A percentile compares a stretch with the other conserved stretches of the same genome.
Evolutionary conservation across 768 basidiomycete genomes (phyloP).

Genomic region (Suillus plorans): DNA sequence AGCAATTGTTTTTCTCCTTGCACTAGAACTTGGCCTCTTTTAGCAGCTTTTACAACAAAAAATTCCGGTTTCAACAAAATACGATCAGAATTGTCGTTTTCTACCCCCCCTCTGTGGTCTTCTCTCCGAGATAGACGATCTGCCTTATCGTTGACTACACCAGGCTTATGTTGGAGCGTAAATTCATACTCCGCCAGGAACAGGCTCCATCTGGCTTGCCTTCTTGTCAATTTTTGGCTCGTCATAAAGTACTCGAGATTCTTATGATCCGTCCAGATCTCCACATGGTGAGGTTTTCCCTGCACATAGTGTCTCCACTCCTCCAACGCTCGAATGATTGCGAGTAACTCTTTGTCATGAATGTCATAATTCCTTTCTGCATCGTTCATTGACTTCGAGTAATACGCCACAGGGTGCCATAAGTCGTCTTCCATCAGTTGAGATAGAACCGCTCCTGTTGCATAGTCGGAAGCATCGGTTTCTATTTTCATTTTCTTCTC

Average conservation of each 20-base stretch:
- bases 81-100: too few species aligned
- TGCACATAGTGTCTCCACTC: background rate
- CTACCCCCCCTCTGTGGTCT: too few species aligned
- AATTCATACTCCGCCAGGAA: background rate
- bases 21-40: too few species aligned
- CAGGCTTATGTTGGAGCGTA: background rate
- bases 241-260: conserved; percentile 38
- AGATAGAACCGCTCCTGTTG: background rate
- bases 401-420: conserved; percentile 32
- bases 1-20: too few species aligned
- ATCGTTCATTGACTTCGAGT: conserved; percentile 23
- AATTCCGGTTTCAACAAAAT: too few species aligned
- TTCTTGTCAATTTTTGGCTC: conserved; percentile 19
- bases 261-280: conserved; percentile 29
- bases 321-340: background rate
- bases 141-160: background rate
- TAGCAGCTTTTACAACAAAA: too few species aligned
- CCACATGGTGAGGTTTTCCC: background rate
- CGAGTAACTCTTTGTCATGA: conserved; percentile 26
- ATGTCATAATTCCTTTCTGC: conserved; percentile 42
- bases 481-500: background rate
- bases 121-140: too few species aligned
- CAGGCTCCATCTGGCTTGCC: background rate
- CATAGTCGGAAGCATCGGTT: conserved; percentile 4
- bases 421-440: conserved; percentile 1